Base-by-base conservation (phyloP, 2,329 filamentous ascomycete genomes). In the Colletotrichum godetiae region DNA sequence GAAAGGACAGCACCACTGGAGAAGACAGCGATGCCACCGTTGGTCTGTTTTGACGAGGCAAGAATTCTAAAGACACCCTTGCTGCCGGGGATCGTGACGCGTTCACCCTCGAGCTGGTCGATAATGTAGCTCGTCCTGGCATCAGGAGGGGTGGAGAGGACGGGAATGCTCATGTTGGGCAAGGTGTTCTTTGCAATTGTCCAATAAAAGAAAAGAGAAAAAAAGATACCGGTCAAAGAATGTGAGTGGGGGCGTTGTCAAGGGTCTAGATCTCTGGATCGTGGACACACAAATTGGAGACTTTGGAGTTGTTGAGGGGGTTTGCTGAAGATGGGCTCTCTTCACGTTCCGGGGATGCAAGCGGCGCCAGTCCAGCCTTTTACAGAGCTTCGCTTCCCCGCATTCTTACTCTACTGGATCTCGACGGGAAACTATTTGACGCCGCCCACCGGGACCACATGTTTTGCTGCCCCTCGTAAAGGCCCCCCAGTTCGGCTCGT, bases 31-130 rank as follows among this genome's bases (percentile, higher is more conserved):
- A 89, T 88, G 19, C 84, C 80, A 46, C 86, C 85, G 75, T 85
- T 81, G 3, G 86, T 89, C 75, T 89, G 86, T 75, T 86, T 86
- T 5, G 86, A 84, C 0, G 87, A 89, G 8, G 87, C 84, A 2
- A 89, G 78, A 52, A 89, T 85, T 42, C 87, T 83, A 71, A 88
- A 88, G 11, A 83, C 82, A 6, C 86, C 86, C 76, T 88, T 88
- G 76, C 86, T 88, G 0, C 86, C 85, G 1, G 87, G 87, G 60
- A 89, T 87, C 6, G 85, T 86, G 68, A 89, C 80, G 56, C 85
- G 83, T 76, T 89, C 87, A 46, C 87, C 87, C 63, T 88, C 86
- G 13, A 87, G 80, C 74, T 87, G 86, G 60, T 83, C 81, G 66
- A 88, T 84, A 42, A 86, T 83, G 76, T 88, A 88, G 66, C 79